A percentile compares a stretch with the other conserved stretches of the same genome.
Conservation (phyloP, 2,329 filamentous ascomycete species). For the Graphilbum fragrans region DNA sequence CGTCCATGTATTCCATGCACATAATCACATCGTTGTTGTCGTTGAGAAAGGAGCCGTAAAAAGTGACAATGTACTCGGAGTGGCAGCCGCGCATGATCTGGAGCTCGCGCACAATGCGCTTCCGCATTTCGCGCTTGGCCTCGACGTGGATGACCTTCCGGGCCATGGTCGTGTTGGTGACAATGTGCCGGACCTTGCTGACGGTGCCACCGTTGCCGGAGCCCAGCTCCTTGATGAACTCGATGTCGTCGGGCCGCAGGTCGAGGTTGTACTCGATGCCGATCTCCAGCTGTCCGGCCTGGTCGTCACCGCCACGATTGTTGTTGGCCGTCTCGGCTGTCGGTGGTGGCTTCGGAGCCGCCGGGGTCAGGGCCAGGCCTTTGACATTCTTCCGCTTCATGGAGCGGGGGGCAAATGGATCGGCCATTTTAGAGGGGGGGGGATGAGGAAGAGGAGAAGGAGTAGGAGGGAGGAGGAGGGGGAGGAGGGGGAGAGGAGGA, state of each 20-base stretch:
- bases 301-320: constrained; percentile 38
- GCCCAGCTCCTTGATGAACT: constrained; percentile 87
- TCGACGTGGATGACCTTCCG: constrained; percentile 98
- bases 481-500: not conserved
- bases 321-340: constrained; percentile 62
- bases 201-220: constrained; percentile 96
- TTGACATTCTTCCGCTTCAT: constrained; percentile 99
- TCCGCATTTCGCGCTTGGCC: constrained; percentile 92
- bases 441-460: no score
- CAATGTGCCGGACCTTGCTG: constrained; percentile 92
- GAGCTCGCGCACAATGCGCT: constrained; percentile 90
- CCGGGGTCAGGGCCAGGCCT: constrained; percentile 71
- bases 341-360: constrained; percentile 57
- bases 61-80: constrained; percentile 92
- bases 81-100: constrained; percentile 99
- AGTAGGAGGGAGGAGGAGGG: no score
- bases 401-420: constrained; percentile 56
- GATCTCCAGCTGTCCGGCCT: constrained; percentile 71
- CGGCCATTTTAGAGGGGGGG: constrained; percentile 41
- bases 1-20: constrained; percentile 99
- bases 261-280: constrained; percentile 95
- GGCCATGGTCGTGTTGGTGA: constrained; percentile 93
- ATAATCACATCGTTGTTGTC: constrained; percentile 96
- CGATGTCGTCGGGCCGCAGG: constrained; percentile 79
- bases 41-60: constrained; percentile 95